phyloP scores from a whole-genome alignment of 345 rosid genomes.

The Aquilaria sinensis region DNA sequence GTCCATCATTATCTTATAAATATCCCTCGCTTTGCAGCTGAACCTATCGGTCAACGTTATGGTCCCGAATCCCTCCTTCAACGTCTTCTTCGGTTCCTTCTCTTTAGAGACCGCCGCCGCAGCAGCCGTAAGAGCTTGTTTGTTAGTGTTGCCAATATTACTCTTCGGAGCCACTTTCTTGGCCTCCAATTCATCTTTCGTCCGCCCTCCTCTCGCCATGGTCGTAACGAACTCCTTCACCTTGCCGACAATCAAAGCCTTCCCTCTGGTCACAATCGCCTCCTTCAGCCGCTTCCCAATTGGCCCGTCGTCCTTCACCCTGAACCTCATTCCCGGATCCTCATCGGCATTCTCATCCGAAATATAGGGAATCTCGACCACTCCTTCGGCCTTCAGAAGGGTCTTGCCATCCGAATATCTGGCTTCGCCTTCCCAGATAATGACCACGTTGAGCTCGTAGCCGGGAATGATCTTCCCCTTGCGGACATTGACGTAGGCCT shows the following conservation, averaged over 20 bases:
- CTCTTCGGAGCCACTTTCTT: slow-evolving; percentile 55
- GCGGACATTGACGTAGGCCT: slow-evolving; percentile 81
- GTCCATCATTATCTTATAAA: slow-evolving; percentile 96
- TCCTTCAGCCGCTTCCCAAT: slow-evolving; percentile 75
- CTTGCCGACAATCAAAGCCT: slow-evolving; percentile 49
- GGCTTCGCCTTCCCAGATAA: slow-evolving; percentile 82
- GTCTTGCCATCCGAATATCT: slow-evolving; percentile 53
- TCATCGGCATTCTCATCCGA: slow-evolving; percentile 96
- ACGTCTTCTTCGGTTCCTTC: slow-evolving; percentile 22
- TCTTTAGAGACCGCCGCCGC: slow-evolving; percentile 19
- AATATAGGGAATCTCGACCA: slow-evolving; percentile 83
- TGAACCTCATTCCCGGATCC: slow-evolving; percentile 76
- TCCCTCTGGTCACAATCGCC: slow-evolving; percentile 69
- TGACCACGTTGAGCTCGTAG: slow-evolving; percentile 50
- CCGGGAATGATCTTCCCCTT: slow-evolving; percentile 95
- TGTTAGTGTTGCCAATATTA: background rate
- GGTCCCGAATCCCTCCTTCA: slow-evolving; percentile 59
- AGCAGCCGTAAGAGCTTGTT: background rate
- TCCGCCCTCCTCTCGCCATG: slow-evolving; percentile 85
- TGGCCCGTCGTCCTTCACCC: slow-evolving; percentile 73
- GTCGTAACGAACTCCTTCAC: slow-evolving; percentile 54
- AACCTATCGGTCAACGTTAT: slow-evolving; percentile 82
- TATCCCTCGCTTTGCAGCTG: slow-evolving; percentile 66
- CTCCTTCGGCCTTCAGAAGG: slow-evolving; percentile 58
- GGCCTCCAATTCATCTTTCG: slow-evolving; percentile 56